Base-by-base conservation (phyloP, 768 basidiomycete genomes). In the Auriculariales sp. region DNA sequence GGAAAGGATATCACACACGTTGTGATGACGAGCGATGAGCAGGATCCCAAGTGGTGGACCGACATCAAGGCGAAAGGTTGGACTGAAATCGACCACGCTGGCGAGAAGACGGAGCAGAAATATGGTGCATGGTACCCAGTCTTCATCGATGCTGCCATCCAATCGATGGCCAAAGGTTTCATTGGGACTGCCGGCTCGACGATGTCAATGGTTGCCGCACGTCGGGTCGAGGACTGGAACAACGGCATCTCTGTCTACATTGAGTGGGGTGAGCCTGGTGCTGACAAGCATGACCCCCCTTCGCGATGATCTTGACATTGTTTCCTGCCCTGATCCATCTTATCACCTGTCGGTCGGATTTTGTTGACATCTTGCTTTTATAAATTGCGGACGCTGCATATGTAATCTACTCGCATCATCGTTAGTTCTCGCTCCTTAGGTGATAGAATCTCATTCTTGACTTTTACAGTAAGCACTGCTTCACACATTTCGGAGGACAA, bases 171-270 rank as follows among this genome's bases (percentile, higher is more conserved):
- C 19, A 59, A 68, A 10, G 85, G 82, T 2, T 80, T 87, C 57
- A 74, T 88, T 12, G 85, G 83, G 7, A 85, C 82, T 1, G 73
- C 81, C 54, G 57, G 68, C 34, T 84, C 82, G 29, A 86, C 84
- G 3, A 83, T 84, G 75, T 78, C 79, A 2, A 65, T 75, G 39
- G 54, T 87, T 28, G 80, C 83, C 4, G 69, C 70, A 17, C 72
- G 78, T n/a, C 68, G 85, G 24, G 81, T 81, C 24, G 65, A 77
- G 56, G 73, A 79, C 24, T 87, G 85, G 85, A 62, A 69, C 3
- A 68, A 71, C 46, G 83, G 81, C 30, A 68, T 69, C 4, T 64
- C 62, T 12, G 67, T 73, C 50, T 68, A 65, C 24, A 66, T 81
- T 3, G 73, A 70, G 60, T 84, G 80, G 79, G 83, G 51, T 30